Percentiles rank a stretch among this genome's conserved stretches.
Conservation (phyloP, 305 asterid genomes). For the Fraxinus sp. region DNA sequence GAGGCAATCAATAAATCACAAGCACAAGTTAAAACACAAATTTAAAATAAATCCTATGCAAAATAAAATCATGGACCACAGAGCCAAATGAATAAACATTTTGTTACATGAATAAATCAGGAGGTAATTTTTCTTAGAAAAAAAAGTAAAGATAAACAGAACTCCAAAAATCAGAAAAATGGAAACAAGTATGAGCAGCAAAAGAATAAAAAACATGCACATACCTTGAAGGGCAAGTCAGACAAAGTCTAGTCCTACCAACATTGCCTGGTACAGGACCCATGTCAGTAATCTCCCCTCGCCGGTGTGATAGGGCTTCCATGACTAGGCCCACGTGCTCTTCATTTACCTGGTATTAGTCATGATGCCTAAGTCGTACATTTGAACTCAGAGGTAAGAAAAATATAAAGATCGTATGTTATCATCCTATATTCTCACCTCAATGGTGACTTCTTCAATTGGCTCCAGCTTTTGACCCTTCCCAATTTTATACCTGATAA, state of each 20-base stretch:
- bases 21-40: constrained; percentile 1
- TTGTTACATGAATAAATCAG: not conserved
- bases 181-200: constrained; percentile 19
- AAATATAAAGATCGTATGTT: constrained; percentile 6
- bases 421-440: constrained; percentile 46
- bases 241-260: constrained; percentile 86
- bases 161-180: not conserved
- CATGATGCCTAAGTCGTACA: constrained; percentile 23
- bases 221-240: constrained; percentile 95
- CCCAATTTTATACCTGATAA: constrained; percentile 79
- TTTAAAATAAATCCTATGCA: not conserved
- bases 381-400: constrained; percentile 20
- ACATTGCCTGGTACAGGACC: constrained; percentile 91
- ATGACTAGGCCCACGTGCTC: constrained; percentile 91
- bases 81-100: constrained; percentile 1
- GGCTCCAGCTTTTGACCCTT: constrained; percentile 86
- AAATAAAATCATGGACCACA: constrained; percentile 5
- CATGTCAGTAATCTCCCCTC: constrained; percentile 90
- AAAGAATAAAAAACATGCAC: constrained; percentile 28
- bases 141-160: not conserved
- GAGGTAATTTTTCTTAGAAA: not conserved
- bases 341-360: constrained; percentile 70
- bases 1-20: constrained; percentile 4
- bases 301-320: constrained; percentile 97
- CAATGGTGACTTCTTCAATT: constrained; percentile 96